A percentile compares a stretch with the other conserved stretches of the same genome.
Evolutionary conservation across 1,284 basidiomycete genomes (phyloP).

Genomic region (Rugosomyces carneus): DNA sequence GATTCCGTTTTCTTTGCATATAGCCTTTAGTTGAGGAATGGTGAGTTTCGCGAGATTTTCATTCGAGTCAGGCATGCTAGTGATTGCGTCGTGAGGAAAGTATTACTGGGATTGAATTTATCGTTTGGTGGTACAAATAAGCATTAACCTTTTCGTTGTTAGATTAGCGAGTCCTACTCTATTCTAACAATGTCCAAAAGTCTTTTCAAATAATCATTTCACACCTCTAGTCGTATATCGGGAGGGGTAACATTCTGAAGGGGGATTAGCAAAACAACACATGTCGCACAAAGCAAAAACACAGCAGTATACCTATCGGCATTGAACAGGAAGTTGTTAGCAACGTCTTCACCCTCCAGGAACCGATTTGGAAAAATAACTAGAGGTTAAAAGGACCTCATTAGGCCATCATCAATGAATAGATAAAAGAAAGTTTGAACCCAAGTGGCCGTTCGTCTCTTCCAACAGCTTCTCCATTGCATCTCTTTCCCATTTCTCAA

Average conservation of each 20-base stretch:
- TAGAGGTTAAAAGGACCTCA: constrained; percentile 21
- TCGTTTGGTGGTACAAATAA: not conserved
- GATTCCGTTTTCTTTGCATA: constrained; percentile 60
- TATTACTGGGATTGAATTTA: no score
- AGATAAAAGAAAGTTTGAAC: constrained; percentile 35
- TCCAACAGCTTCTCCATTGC: constrained; percentile 83
- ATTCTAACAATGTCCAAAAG: not conserved
- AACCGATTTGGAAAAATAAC: constrained; percentile 81
- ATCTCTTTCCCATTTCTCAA: constrained; percentile 76
- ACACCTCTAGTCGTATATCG: constrained; percentile 14
- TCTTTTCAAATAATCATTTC: not conserved
- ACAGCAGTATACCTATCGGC: constrained; percentile 56
- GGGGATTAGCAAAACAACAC: no score
- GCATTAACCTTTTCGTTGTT: no score
- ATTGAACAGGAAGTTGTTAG: constrained; percentile 89
- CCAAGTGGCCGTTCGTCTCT: constrained; percentile 79
- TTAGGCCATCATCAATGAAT: not conserved
- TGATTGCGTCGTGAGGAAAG: no score
- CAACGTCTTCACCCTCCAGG: constrained; percentile 80
- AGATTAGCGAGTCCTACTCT: not conserved
- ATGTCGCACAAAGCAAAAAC: no score
- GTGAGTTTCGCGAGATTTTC: constrained; percentile 37
- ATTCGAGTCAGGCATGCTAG: constrained; percentile 5
- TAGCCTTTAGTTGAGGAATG: constrained; percentile 53
- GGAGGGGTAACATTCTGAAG: constrained; percentile 29